Evolutionary conservation across 1,139 yeast species (phyloP).

Genomic region (Candida sp.): DNA sequence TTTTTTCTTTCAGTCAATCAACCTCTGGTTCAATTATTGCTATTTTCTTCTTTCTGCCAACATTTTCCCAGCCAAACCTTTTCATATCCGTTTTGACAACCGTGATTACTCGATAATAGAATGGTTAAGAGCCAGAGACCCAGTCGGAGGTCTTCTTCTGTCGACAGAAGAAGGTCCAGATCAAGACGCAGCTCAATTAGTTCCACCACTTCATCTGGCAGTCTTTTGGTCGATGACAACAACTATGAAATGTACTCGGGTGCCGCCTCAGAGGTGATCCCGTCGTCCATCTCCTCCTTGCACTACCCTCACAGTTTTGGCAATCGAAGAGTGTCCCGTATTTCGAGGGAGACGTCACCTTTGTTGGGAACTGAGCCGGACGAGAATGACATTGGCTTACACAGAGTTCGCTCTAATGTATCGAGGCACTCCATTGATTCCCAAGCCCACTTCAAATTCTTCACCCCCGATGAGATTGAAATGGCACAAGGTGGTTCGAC

Average conservation of each 20-base stretch:
- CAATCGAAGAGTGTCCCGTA: constrained; percentile 25
- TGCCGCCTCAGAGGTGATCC: constrained; percentile 87
- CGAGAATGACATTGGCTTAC: constrained; percentile 23
- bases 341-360: constrained; percentile 43
- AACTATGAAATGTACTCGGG: constrained; percentile 85
- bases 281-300: constrained; percentile 88
- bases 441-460: constrained; percentile 67
- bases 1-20: background rate
- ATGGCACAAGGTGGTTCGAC: constrained; percentile 90
- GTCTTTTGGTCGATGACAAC: constrained; percentile 47
- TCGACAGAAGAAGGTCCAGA: constrained; percentile 26
- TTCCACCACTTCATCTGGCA: constrained; percentile 37
- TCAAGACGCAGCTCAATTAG: constrained; percentile 45
- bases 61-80: background rate
- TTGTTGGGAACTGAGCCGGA: constrained; percentile 29
- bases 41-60: background rate
- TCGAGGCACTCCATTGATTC: constrained; percentile 37
- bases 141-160: constrained; percentile 29
- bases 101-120: background rate
- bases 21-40: background rate
- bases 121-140: constrained; percentile 4
- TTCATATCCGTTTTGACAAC: background rate
- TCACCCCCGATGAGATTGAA: constrained; percentile 82
- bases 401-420: constrained; percentile 32
- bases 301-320: constrained; percentile 70